Conservation (phyloP, 2,329 filamentous ascomycete species). For the Dothistroma septosporum region DNA sequence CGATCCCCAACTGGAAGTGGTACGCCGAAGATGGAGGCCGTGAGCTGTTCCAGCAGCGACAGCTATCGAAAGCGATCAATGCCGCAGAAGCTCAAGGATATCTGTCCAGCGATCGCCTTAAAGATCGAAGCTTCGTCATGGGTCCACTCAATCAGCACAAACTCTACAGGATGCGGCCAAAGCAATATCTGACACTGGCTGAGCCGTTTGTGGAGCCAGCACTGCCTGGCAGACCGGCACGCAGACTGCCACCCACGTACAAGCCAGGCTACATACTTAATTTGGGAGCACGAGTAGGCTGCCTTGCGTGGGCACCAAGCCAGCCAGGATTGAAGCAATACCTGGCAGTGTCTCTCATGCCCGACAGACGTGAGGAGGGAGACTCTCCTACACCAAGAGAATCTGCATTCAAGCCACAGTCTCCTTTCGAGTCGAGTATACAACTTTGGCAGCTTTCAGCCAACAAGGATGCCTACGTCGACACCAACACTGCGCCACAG, state of each 20-base stretch:
- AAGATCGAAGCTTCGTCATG: conserved; percentile 45
- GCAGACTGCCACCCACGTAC: background rate
- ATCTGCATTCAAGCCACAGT: conserved; percentile 50
- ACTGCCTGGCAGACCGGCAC: conserved; percentile 2
- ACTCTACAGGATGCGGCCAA: conserved; percentile 40
- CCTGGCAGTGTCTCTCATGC: conserved; percentile 46
- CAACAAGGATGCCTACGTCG: conserved; percentile 37
- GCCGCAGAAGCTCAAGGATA: conserved; percentile 41
- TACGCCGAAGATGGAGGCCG: conserved; percentile 45
- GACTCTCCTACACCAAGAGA: conserved; percentile 27
- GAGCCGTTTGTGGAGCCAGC: conserved; percentile 40
- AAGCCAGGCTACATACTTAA: conserved; percentile 52
- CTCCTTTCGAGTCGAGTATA: conserved; percentile 48
- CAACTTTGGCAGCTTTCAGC: conserved; percentile 58
- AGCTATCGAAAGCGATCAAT: conserved; percentile 37
- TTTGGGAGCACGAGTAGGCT: conserved; percentile 51
- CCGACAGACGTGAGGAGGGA: conserved; percentile 31
- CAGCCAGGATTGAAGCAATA: conserved; percentile 50
- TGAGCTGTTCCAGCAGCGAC: conserved; percentile 41
- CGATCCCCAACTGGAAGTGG: conserved; percentile 51
- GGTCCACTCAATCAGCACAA: conserved; percentile 47
- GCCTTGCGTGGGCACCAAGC: conserved; percentile 44
- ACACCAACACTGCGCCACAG: conserved; percentile 42
- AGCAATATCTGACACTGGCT: conserved; percentile 44
- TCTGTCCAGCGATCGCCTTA: conserved; percentile 35